Conservation (phyloP, 2,329 filamentous ascomycete species). For the Lasiodiplodia citricola region DNA sequence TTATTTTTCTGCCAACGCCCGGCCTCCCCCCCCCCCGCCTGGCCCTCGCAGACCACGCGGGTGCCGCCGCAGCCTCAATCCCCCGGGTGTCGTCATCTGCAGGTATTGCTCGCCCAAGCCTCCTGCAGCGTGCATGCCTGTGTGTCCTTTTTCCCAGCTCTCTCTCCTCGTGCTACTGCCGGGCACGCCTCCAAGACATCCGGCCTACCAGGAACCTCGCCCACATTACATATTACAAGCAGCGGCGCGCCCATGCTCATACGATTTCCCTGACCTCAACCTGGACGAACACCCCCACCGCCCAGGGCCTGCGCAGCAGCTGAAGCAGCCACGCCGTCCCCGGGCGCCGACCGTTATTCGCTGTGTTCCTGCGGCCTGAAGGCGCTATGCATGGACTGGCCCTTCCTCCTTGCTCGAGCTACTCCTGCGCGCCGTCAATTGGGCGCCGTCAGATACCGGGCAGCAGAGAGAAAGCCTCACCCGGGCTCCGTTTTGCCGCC, state of each 20-base stretch:
- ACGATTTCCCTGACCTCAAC: conserved; percentile 18
- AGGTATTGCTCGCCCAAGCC: conserved; percentile 22
- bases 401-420: conserved; percentile 40
- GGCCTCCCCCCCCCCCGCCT: conserved; percentile 2
- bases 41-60: conserved; percentile 3
- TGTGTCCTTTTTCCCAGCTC: conserved; percentile 23
- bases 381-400: conserved; percentile 50
- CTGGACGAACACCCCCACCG: conserved; percentile 18
- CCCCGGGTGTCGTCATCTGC: conserved; percentile 24
- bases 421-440: conserved; percentile 40
- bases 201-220: conserved; percentile 21
- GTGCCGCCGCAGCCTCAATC: conserved; percentile 21
- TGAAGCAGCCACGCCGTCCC: conserved; percentile 20
- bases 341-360: conserved; percentile 23
- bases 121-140: conserved; percentile 25
- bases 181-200: conserved; percentile 24
- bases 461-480: conserved; percentile 23
- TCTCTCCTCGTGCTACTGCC: conserved; percentile 24
- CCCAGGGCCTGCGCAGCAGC: conserved; percentile 6
- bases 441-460: conserved; percentile 38
- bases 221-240: conserved; percentile 21
- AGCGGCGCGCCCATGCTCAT: conserved; percentile 20
- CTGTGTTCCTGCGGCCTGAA: conserved; percentile 27
- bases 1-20: conserved; percentile 7
- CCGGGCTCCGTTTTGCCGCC: conserved; percentile 30